These are phyloP conservation scores for Phaeolepiota aurea DNA, from an alignment of 768 basidiomycete species.

Conservation along the genomic window DNA sequence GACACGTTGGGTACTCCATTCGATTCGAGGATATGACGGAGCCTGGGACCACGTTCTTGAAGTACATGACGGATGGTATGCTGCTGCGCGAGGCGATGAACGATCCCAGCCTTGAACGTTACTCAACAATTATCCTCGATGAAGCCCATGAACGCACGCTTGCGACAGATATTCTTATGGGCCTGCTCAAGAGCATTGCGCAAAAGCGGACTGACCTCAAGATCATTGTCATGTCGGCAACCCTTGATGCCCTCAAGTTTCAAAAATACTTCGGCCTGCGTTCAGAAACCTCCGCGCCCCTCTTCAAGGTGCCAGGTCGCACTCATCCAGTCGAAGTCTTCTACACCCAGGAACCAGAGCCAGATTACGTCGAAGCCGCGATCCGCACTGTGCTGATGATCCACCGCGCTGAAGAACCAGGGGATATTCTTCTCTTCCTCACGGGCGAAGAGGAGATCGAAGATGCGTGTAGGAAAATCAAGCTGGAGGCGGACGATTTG, in stretches of 20 bases:
- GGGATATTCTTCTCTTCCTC: slow-evolving; percentile 90
- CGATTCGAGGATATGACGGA: slow-evolving; percentile 98
- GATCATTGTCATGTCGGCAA: slow-evolving; percentile 98
- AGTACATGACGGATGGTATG: slow-evolving; percentile 99
- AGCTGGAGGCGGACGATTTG: slow-evolving; percentile 82
- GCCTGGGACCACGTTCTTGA: slow-evolving; percentile 85
- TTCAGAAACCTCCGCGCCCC: slow-evolving; percentile 44
- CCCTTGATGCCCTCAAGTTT: slow-evolving; percentile 94
- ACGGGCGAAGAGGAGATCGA: slow-evolving; percentile 99
- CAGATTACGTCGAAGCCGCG: slow-evolving; percentile 95
- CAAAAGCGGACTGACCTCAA: slow-evolving; percentile 83
- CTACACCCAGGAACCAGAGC: slow-evolving; percentile 87
- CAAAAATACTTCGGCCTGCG: slow-evolving; percentile 81
- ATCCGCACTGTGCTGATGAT: slow-evolving; percentile 97
- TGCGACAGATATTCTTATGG: slow-evolving; percentile 98
- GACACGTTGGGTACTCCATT: slow-evolving; percentile 95
- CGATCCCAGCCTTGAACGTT: slow-evolving; percentile 79
- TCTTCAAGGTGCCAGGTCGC: slow-evolving; percentile 88
- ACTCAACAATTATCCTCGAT: slow-evolving; percentile 97
- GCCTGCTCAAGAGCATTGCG: slow-evolving; percentile 80
- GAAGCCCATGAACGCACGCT: slow-evolving; percentile 98
- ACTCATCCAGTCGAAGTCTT: slow-evolving; percentile 96
- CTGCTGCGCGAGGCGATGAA: slow-evolving; percentile 97
- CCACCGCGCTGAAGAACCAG: slow-evolving; percentile 88
- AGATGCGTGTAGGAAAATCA: slow-evolving; percentile 91